Conservation (phyloP, 352 stramenopile species). For the Phytopythium aichiense region DNA sequence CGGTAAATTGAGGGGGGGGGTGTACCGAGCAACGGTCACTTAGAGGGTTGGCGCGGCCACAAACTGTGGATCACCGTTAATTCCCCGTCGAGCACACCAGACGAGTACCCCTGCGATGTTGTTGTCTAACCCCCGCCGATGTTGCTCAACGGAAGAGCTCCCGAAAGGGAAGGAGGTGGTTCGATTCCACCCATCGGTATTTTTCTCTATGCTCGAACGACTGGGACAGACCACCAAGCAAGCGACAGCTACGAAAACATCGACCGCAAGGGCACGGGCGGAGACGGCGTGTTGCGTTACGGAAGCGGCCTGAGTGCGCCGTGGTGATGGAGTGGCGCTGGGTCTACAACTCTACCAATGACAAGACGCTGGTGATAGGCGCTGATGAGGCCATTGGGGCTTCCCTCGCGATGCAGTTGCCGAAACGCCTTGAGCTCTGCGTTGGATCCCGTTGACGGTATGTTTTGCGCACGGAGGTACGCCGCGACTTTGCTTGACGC, state of each 20-base stretch:
- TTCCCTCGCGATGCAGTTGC: constrained; percentile 5
- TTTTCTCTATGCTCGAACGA: background rate
- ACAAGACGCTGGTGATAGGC: constrained; percentile 2
- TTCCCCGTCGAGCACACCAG: constrained; percentile 7
- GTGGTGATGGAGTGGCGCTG: background rate
- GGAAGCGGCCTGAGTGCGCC: background rate
- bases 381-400: background rate
- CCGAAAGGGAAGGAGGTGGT: constrained; percentile 5
- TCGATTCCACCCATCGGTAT: constrained; percentile 7
- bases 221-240: background rate
- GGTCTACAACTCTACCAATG: background rate
- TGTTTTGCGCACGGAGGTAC: background rate
- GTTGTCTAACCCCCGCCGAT: constrained; percentile 4
- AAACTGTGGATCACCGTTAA: constrained; percentile 5
- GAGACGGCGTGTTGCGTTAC: background rate
- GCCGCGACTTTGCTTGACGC: background rate
- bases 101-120: constrained; percentile 3
- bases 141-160: constrained; percentile 8
- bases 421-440: constrained; percentile 8
- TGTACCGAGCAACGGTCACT: constrained; percentile 4
- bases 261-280: too few species aligned
- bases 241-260: background rate
- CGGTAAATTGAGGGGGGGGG: constrained; percentile 9
- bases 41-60: constrained; percentile 8
- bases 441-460: constrained; percentile 4